Evolutionary conservation across 257 asterid genomes (phyloP).

Genomic region (Solanum rostratum): DNA sequence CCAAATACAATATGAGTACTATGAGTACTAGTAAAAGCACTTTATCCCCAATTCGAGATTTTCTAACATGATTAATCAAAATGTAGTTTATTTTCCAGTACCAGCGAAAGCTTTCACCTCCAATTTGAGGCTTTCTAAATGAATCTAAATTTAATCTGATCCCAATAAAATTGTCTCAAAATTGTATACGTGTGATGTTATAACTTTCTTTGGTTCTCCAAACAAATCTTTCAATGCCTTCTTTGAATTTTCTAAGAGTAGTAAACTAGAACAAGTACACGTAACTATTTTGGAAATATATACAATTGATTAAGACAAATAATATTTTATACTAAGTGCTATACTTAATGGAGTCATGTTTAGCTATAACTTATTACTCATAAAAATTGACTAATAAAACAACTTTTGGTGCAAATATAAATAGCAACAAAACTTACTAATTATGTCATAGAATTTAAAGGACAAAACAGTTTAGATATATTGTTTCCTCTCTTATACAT

Average conservation of each 20-base stretch:
- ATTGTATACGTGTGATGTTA: not conserved
- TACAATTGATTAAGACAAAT: not conserved
- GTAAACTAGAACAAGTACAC: not conserved
- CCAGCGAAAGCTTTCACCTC: not conserved
- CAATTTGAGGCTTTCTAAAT: not conserved
- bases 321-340: not conserved
- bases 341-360: constrained; percentile 17
- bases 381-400: constrained; percentile 11
- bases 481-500: not conserved
- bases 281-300: not conserved
- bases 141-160: not conserved
- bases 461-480: constrained; percentile 5
- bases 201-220: not conserved
- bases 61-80: rapidly evolving
- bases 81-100: not conserved
- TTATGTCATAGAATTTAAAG: constrained; percentile 41
- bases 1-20: not conserved
- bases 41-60: not conserved
- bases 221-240: not conserved
- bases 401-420: constrained; percentile 32
- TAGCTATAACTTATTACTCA: not conserved
- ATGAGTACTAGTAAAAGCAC: not conserved
- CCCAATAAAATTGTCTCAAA: not conserved
- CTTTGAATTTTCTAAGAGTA: not conserved
- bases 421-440: constrained; percentile 23